These are phyloP conservation scores for Capronia coronata DNA, from an alignment of 2,329 filamentous ascomycete species.

Conservation along the genomic window DNA sequence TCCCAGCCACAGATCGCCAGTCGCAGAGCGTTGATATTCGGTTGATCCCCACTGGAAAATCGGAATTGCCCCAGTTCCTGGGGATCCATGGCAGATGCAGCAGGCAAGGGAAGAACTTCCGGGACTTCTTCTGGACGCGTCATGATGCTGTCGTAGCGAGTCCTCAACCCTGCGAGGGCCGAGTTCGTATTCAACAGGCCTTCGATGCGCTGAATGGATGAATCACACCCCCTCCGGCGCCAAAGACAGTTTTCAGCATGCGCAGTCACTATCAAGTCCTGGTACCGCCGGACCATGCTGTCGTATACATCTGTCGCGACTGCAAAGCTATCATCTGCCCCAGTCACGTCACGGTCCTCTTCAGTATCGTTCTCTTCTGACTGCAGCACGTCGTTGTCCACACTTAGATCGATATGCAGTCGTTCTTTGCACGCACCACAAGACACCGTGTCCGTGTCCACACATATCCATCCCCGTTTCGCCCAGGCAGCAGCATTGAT, in stretches of 20 bases:
- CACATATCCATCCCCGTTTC: slow-evolving; percentile 83
- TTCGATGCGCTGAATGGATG: slow-evolving; percentile 60
- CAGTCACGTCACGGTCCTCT: slow-evolving; percentile 35
- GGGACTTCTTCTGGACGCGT: slow-evolving; percentile 38
- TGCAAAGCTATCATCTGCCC: slow-evolving; percentile 19
- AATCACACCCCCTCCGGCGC: slow-evolving; percentile 80
- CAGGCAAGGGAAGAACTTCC: slow-evolving; percentile 41
- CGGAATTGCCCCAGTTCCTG: slow-evolving; percentile 32
- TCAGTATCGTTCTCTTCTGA: slow-evolving; percentile 20
- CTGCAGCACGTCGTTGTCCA: slow-evolving; percentile 35
- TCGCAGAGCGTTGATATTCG: slow-evolving; percentile 57
- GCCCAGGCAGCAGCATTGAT: slow-evolving; percentile 93
- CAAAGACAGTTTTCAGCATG: slow-evolving; percentile 81
- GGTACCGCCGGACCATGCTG: slow-evolving; percentile 70
- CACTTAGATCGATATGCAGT: slow-evolving; percentile 70
- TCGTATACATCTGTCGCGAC: slow-evolving; percentile 40
- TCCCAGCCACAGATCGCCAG: slow-evolving; percentile 73
- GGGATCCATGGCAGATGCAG: slow-evolving; percentile 35
- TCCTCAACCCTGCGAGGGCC: slow-evolving; percentile 53
- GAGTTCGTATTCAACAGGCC: slow-evolving; percentile 53
- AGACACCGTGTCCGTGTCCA: slow-evolving; percentile 72
- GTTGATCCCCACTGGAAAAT: slow-evolving; percentile 4
- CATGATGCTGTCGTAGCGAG: slow-evolving; percentile 56
- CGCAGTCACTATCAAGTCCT: slow-evolving; percentile 62
- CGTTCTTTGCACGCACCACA: slow-evolving; percentile 82